These are phyloP conservation scores for Aristolochia contorta DNA, from an alignment of 164 flowering plant genomes.

Conservation along the genomic window DNA sequence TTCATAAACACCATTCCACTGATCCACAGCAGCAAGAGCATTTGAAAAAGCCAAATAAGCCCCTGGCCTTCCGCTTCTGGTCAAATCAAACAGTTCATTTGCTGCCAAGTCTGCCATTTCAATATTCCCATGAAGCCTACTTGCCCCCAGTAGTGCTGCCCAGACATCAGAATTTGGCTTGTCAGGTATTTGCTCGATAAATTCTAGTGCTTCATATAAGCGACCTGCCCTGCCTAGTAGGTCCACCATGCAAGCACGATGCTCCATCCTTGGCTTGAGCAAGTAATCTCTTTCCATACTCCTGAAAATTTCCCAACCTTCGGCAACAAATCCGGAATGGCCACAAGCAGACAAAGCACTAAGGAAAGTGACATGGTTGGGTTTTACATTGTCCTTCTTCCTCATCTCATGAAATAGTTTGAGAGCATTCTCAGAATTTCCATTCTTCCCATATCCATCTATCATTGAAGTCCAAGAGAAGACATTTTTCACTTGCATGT, in stretches of 20 bases:
- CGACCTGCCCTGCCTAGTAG: constrained; percentile 75
- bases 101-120: constrained; percentile 78
- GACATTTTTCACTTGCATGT: constrained; percentile 62
- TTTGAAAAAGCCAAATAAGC: constrained; percentile 83
- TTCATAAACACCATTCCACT: constrained; percentile 62
- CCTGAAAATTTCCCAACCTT: constrained; percentile 57
- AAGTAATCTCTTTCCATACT: constrained; percentile 63
- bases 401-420: constrained; percentile 49
- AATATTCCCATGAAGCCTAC: constrained; percentile 59
- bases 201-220: constrained; percentile 53
- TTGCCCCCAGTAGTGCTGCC: constrained; percentile 85
- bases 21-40: constrained; percentile 72
- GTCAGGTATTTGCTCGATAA: constrained; percentile 58
- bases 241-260: constrained; percentile 96
- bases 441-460: constrained; percentile 95
- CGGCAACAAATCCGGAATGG: constrained; percentile 67
- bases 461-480: constrained; percentile 96
- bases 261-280: constrained; percentile 81
- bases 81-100: constrained; percentile 59
- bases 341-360: constrained; percentile 86
- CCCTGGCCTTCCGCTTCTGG: constrained; percentile 46
- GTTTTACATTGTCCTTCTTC: constrained; percentile 21
- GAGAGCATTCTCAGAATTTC: constrained; percentile 52
- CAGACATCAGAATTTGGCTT: constrained; percentile 85
- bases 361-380: constrained; percentile 77